Conservation (phyloP, 2,329 filamentous ascomycete genomes). For the Mycogone perniciosa region DNA sequence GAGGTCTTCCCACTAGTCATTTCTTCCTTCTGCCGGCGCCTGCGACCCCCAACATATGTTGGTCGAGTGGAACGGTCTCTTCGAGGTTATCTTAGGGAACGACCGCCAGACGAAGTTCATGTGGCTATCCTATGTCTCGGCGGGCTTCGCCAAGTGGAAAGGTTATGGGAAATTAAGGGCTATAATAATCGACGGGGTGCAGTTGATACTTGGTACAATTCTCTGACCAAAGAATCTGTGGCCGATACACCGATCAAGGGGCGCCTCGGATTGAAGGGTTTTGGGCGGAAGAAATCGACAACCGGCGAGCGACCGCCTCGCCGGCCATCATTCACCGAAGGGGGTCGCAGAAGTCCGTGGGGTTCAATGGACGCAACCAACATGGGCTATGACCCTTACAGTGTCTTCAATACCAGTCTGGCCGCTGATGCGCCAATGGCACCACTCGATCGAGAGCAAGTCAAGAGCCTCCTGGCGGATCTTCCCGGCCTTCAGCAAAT, state of each 20-base stretch:
- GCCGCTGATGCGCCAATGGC: conserved; percentile 58
- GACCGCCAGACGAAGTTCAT: conserved; percentile 56
- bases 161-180: conserved; percentile 60
- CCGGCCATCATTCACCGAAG: conserved; percentile 21
- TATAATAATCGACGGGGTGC: conserved; percentile 54
- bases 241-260: conserved; percentile 41
- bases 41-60: conserved; percentile 59
- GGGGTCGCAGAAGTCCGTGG: conserved; percentile 21
- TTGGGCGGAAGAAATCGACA: conserved; percentile 53
- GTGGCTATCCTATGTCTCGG: conserved; percentile 54
- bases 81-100: conserved; percentile 57
- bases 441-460: conserved; percentile 43
- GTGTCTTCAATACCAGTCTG: conserved; percentile 54
- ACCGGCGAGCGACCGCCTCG: conserved; percentile 21
- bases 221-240: conserved; percentile 38
- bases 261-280: conserved; percentile 44
- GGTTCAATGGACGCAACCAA: conserved; percentile 26
- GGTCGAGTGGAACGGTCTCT: conserved; percentile 56
- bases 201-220: conserved; percentile 55
- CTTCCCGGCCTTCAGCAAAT: conserved; percentile 53
- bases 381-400: conserved; percentile 28
- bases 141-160: conserved; percentile 56
- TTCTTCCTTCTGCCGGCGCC: conserved; percentile 55
- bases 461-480: conserved; percentile 46
- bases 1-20: conserved; percentile 59